Evolutionary conservation across 140 eudicot genomes (phyloP).

Genomic region (Stevia rebaudiana): DNA sequence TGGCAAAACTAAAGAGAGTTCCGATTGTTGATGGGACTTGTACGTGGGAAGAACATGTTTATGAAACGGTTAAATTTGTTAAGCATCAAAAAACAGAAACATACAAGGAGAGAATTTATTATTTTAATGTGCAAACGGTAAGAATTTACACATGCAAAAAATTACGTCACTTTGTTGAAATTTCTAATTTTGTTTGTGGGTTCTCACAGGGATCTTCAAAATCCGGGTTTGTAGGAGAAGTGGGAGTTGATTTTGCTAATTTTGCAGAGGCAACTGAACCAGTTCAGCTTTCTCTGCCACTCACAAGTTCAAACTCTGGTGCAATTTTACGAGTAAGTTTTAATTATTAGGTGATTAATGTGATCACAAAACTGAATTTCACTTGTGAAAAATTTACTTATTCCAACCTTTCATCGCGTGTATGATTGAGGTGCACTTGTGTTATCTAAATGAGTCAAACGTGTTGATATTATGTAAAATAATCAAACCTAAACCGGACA

Average conservation of each 20-base stretch:
- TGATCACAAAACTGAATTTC: no score
- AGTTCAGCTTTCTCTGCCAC: constrained; percentile 57
- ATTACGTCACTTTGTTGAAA: neutral
- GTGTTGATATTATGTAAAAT: no score
- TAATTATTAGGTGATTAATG: no score
- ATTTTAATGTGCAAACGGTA: constrained; percentile 70
- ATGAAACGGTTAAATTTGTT: constrained; percentile 70
- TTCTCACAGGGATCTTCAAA: constrained; percentile 78
- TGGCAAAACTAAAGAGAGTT: constrained; percentile 57
- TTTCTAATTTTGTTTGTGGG: neutral
- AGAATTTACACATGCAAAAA: constrained; percentile 19
- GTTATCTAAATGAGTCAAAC: no score
- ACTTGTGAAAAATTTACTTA: no score
- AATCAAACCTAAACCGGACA: no score
- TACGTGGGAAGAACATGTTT: constrained; percentile 72
- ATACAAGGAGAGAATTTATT: constrained; percentile 57
- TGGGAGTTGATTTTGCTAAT: constrained; percentile 70
- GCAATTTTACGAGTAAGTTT: constrained; percentile 82
- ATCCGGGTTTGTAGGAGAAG: constrained; percentile 74
- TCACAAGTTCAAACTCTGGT: constrained; percentile 54
- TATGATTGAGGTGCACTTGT: no score
- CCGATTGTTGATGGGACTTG: constrained; percentile 67
- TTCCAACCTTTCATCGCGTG: no score
- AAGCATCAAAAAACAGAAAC: constrained; percentile 57
- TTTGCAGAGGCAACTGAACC: constrained; percentile 62